phyloP scores from a whole-genome alignment of 495 filamentous ascomycete species.

The Neurospora tetraspora region DNA sequence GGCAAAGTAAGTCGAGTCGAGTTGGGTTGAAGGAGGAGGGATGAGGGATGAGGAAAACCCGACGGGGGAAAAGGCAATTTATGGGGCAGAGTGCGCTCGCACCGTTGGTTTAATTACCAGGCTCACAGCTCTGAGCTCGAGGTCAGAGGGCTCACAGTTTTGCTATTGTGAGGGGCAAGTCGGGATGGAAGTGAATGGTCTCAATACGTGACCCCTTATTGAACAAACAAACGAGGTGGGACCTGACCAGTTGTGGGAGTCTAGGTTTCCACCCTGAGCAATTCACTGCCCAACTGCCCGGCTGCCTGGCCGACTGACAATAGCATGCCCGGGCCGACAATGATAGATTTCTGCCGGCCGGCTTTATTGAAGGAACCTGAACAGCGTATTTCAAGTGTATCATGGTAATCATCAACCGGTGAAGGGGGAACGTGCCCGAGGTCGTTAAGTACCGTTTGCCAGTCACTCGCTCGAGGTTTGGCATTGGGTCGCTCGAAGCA shows the following conservation, averaged over 20 bases:
- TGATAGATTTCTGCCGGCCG: not conserved
- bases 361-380: not conserved
- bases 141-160: not conserved
- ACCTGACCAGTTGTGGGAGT: not conserved
- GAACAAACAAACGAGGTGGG: not conserved
- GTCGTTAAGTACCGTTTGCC: not conserved
- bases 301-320: not conserved
- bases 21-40: not conserved
- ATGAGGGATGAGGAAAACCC: not conserved
- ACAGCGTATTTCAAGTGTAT: not conserved
- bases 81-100: not conserved
- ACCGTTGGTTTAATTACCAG: not conserved
- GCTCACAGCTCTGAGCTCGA: not conserved
- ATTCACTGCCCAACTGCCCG: not conserved
- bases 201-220: not conserved
- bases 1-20: not conserved
- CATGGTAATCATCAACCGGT: not conserved
- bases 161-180: not conserved
- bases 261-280: not conserved
- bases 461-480: not conserved
- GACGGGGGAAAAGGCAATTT: not conserved
- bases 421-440: not conserved
- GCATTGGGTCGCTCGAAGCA: not conserved
- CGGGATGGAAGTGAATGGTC: not conserved
- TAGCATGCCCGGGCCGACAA: not conserved